Evolutionary conservation across 169 alveolate species (phyloP).

Genomic region (Cryptosporidium sp.): DNA sequence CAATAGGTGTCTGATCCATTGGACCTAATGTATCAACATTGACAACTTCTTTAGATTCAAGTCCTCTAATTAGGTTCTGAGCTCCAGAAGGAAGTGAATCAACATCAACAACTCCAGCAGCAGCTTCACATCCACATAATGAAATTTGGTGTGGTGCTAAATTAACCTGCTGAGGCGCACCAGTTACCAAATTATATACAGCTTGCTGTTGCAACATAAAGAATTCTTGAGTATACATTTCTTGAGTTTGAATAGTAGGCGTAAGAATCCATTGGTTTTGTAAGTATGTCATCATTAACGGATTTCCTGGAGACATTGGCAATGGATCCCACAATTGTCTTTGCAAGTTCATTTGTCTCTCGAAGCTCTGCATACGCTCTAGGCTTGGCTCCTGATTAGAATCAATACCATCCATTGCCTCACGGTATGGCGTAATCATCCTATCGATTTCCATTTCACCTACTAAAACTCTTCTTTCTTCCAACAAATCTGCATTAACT

Average conservation of each 20-base stretch:
- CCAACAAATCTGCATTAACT: conserved; percentile 85
- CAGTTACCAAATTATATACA: conserved; percentile 79
- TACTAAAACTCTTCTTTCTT: conserved; percentile 76
- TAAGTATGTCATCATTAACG: conserved; percentile 83
- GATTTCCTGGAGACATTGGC: conserved; percentile 83
- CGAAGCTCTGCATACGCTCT: conserved; percentile 75
- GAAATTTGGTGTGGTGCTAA: conserved; percentile 83
- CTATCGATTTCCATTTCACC: conserved; percentile 74
- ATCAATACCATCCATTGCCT: conserved; percentile 74
- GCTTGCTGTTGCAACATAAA: conserved; percentile 83
- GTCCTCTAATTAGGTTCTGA: conserved; percentile 63
- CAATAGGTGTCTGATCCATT: conserved; percentile 74
- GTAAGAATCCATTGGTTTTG: conserved; percentile 83
- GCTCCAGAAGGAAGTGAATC: conserved; percentile 75
- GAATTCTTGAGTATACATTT: conserved; percentile 85
- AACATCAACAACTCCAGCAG: conserved; percentile 72
- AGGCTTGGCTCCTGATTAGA: conserved; percentile 72
- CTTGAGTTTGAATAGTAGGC: conserved; percentile 80
- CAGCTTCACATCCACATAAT: conserved; percentile 74
- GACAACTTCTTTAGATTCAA: conserved; percentile 64
- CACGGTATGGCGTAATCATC: conserved; percentile 72
- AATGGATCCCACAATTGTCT: conserved; percentile 79
- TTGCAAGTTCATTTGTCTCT: conserved; percentile 73
- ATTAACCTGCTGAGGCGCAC: conserved; percentile 82
- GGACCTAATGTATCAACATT: conserved; percentile 71